These are phyloP conservation scores for Psilocybe cyanescens DNA, from an alignment of 768 basidiomycete species.

Conservation along the genomic window DNA sequence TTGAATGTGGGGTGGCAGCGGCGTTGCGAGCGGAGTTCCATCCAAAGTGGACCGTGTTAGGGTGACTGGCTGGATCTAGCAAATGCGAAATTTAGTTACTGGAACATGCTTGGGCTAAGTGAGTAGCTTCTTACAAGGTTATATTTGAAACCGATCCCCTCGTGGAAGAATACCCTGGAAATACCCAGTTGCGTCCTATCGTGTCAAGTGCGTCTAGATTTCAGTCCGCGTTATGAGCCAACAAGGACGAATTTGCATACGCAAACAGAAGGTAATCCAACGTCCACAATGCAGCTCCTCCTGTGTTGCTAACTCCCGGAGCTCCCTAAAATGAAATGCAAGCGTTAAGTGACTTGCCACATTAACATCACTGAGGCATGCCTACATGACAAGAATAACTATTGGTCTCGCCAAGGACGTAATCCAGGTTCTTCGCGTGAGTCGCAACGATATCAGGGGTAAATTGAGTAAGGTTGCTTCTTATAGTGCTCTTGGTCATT, in stretches of 20 bases:
- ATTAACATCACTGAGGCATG: not conserved
- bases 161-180: slow-evolving; percentile 61
- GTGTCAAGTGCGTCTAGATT: not conserved
- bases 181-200: slow-evolving; percentile 53
- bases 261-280: slow-evolving; percentile 69
- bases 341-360: not conserved
- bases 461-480: slow-evolving; percentile 59
- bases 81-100: not conserved
- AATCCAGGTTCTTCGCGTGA: slow-evolving; percentile 47
- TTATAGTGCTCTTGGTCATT: slow-evolving; percentile 63
- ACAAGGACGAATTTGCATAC: slow-evolving; percentile 25
- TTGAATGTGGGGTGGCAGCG: slow-evolving; percentile 63
- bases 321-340: slow-evolving; percentile 38
- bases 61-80: slow-evolving; percentile 64
- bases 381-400: slow-evolving; percentile 50
- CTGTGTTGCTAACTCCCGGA: slow-evolving; percentile 66
- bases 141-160: slow-evolving; percentile 75
- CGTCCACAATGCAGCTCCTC: slow-evolving; percentile 72
- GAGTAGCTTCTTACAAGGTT: slow-evolving; percentile 46
- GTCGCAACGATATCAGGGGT: slow-evolving; percentile 57
- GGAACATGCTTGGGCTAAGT: not conserved
- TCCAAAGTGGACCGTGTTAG: slow-evolving; percentile 62
- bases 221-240: not conserved
- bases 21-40: slow-evolving; percentile 50
- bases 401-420: slow-evolving; percentile 68